Base-by-base conservation (phyloP, 208 protist species). In the Endotrypanum monterogeii region DNA sequence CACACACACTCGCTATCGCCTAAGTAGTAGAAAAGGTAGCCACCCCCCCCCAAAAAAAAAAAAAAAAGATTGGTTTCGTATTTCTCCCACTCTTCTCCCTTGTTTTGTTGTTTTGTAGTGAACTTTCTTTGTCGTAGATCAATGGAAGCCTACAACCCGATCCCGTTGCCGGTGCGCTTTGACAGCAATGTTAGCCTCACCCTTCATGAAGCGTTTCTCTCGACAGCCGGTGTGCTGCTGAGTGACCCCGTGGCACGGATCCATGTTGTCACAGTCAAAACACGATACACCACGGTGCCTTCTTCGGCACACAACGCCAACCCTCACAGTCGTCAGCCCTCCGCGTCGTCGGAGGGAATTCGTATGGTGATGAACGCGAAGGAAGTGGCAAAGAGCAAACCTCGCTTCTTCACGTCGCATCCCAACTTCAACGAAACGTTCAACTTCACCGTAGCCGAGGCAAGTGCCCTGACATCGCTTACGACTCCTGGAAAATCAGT, bases 171-270 rank as follows among this genome's bases (percentile, higher is more conserved):
- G 14, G 89, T 92, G 60, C 75, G 74, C 23, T 97, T 97, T 77
- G 83, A 86, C 73, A 94, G 84, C 63, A 73, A 74, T 11, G 80
- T 97, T 12, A 78, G 90, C 50, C 77, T 97, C 12, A 94, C 82
- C 1, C 73, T 97, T 25, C 92, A 94, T 52, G 70, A 84, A 50
- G 92, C 84, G 4, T 94, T 93, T 69, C 81, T 97, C 52, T 71
- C 86, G 14, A 84, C 92, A 12, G 90, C 90, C 3, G 89, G 90
- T 30, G 72, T 93, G 48, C 76, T 95, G 16, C 88, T 94, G 67
- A 86, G 86, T 67, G 90, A 97, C 52, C 89, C 92, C 3, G 67
- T 95, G 14, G 90, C 88, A 1, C 79, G 82, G 14, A 84, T 94
- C 12, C 83, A 87, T 55, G 62, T 94, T n/a, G 76, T 93, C 20